These are phyloP conservation scores for Phytophthora nicotianae DNA, from an alignment of 352 stramenopile species.

Conservation along the genomic window DNA sequence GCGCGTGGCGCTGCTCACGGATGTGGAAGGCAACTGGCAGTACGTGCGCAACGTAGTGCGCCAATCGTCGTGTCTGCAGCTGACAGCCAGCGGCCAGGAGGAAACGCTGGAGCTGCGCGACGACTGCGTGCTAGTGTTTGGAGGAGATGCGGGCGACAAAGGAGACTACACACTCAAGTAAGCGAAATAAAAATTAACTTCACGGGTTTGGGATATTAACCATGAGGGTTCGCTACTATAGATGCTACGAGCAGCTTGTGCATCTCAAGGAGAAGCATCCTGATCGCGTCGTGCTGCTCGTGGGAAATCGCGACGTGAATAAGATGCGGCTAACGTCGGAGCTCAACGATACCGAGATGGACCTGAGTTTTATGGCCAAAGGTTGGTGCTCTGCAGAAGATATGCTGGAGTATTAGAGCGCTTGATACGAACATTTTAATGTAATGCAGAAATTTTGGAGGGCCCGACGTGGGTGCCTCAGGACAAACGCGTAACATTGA, in stretches of 20 bases:
- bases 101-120: slow-evolving; percentile 64
- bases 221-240: slow-evolving; percentile 6
- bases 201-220: background rate
- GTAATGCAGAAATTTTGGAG: slow-evolving; percentile 65
- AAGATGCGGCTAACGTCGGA: slow-evolving; percentile 92
- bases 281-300: slow-evolving; percentile 90
- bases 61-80: slow-evolving; percentile 64
- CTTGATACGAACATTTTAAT: background rate
- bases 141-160: slow-evolving; percentile 92
- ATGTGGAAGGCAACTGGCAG: slow-evolving; percentile 82
- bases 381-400: slow-evolving; percentile 28
- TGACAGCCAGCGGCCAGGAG: slow-evolving; percentile 24
- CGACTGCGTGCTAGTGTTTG: slow-evolving; percentile 88
- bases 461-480: slow-evolving; percentile 70
- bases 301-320: slow-evolving; percentile 94
- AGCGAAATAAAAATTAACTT: slow-evolving; percentile 4
- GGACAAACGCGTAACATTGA: slow-evolving; percentile 59
- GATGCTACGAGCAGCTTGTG: slow-evolving; percentile 85
- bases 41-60: slow-evolving; percentile 74
- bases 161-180: slow-evolving; percentile 86
- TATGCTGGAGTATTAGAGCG: background rate
- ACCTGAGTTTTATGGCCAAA: slow-evolving; percentile 61
- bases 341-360: slow-evolving; percentile 74
- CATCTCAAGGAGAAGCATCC: slow-evolving; percentile 87
- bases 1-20: slow-evolving; percentile 75